A percentile compares a stretch with the other conserved stretches of the same genome.
Conservation (phyloP, 768 basidiomycete species). For the Crepidotus variabilis region DNA sequence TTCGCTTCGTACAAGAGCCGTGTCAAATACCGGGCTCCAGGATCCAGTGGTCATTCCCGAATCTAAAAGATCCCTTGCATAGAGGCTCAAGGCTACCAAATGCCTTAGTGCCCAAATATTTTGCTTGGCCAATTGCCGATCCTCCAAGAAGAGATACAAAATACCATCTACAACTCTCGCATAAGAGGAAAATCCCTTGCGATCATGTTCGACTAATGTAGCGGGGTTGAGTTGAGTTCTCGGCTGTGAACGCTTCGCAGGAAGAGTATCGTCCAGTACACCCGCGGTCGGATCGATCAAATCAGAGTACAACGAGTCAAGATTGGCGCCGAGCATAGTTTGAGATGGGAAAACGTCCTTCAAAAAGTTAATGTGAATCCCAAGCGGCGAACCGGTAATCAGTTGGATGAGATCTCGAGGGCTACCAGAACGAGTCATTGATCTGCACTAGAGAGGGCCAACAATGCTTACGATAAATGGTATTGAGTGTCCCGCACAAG, state of each 20-base stretch:
- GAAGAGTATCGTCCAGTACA: constrained; percentile 56
- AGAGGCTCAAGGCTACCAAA: constrained; percentile 57
- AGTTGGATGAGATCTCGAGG: constrained; percentile 43
- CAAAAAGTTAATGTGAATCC: constrained; percentile 35
- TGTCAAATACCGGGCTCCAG: constrained; percentile 45
- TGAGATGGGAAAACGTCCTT: constrained; percentile 50
- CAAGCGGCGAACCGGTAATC: constrained; percentile 29
- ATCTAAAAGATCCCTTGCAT: constrained; percentile 58
- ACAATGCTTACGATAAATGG: constrained; percentile 28
- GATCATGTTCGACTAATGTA: constrained; percentile 30
- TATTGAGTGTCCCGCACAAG: constrained; percentile 37
- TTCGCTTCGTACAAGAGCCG: constrained; percentile 26
- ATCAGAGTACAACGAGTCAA: constrained; percentile 40
- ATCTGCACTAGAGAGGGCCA: not conserved
- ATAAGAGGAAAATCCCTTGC: constrained; percentile 56
- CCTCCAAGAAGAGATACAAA: constrained; percentile 48
- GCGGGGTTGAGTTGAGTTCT: constrained; percentile 2
- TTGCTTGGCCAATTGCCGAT: constrained; percentile 56
- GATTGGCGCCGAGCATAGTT: constrained; percentile 42
- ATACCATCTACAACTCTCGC: constrained; percentile 58
- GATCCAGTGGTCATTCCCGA: constrained; percentile 38
- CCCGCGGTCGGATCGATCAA: constrained; percentile 53
- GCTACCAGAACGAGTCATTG: constrained; percentile 23
- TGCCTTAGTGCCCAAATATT: constrained; percentile 71
- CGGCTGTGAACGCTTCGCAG: constrained; percentile 33